Conservation (phyloP, 2,329 filamentous ascomycete species). For the Fusarium denticulatum region DNA sequence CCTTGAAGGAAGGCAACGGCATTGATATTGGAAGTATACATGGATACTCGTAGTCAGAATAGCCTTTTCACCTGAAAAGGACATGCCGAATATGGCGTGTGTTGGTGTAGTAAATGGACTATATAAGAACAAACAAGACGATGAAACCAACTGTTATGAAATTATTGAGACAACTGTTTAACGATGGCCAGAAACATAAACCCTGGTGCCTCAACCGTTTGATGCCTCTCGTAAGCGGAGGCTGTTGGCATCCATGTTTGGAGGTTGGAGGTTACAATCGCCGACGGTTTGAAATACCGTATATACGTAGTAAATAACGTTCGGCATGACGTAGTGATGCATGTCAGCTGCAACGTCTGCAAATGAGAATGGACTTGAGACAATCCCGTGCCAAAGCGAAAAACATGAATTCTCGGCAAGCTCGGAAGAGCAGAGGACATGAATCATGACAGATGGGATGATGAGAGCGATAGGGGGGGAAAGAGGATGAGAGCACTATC, state of each 20-base stretch:
- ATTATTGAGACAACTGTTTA: background rate
- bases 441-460: background rate
- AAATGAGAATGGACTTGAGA: background rate
- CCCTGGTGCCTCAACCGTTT: background rate
- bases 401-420: slow-evolving; percentile 18
- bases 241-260: background rate
- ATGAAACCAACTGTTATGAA: background rate
- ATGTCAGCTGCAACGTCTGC: slow-evolving; percentile 7
- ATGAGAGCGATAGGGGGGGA: background rate
- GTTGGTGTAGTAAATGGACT: background rate
- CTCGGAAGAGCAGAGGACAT: slow-evolving; percentile 3
- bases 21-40: background rate
- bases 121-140: background rate
- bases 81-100: background rate
- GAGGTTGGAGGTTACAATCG: background rate
- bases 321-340: slow-evolving; percentile 27
- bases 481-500: background rate
- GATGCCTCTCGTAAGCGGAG: background rate
- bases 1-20: background rate
- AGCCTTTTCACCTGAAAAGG: background rate
- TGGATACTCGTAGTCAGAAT: background rate
- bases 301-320: background rate
- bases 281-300: background rate
- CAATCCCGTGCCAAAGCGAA: slow-evolving; percentile 8
- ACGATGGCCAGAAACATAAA: background rate